These are phyloP conservation scores for Termitomyces sp. DNA, from an alignment of 768 basidiomycete genomes.

Conservation along the genomic window DNA sequence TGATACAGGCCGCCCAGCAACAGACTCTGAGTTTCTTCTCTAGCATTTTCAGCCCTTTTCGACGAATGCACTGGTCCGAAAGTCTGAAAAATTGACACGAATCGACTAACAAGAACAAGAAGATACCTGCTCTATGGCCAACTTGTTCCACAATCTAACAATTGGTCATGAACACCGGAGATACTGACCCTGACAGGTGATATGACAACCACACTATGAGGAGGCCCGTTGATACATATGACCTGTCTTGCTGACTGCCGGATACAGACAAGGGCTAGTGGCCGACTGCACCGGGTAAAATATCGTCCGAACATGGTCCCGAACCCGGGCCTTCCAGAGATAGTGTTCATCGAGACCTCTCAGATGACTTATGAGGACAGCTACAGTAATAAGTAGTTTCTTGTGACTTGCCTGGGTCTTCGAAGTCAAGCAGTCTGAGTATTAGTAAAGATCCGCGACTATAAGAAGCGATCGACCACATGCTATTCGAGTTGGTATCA, in stretches of 20 bases:
- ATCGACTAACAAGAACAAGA: neutral
- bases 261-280: no score
- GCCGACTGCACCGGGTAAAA: neutral
- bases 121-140: no score
- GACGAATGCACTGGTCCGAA: neutral
- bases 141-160: no score
- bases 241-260: neutral
- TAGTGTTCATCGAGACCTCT: neutral
- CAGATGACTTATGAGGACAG: neutral
- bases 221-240: neutral
- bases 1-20: no score
- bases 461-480: neutral
- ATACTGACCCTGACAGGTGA: neutral
- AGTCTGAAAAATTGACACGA: neutral
- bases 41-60: neutral
- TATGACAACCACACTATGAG: neutral
- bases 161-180: no score
- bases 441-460: neutral
- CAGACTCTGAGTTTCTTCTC: neutral
- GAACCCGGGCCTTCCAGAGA: neutral
- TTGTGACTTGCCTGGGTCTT: neutral
- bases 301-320: neutral
- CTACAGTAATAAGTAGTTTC: neutral
- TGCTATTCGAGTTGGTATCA: neutral
- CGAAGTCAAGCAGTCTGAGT: neutral